phyloP scores from a whole-genome alignment of 768 basidiomycete genomes.

The Polyporus arcularius region DNA sequence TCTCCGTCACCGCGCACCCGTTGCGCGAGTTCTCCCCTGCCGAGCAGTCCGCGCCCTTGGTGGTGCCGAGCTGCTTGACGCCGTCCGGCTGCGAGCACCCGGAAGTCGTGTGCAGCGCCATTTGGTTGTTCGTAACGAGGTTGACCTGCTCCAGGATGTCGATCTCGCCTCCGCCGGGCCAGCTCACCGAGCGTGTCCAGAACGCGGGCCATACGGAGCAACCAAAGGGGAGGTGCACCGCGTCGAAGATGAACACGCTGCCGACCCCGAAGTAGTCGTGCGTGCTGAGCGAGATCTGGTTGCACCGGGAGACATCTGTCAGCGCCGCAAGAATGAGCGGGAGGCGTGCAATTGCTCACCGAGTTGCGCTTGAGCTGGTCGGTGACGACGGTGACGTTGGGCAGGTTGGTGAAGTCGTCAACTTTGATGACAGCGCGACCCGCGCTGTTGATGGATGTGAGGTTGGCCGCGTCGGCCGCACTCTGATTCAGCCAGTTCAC shows the following conservation, averaged over 20 bases:
- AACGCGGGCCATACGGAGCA: conserved; percentile 45
- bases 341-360: conserved; percentile 34
- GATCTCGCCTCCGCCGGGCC: conserved; percentile 38
- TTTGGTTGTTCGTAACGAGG: conserved; percentile 48
- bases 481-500: conserved; percentile 57
- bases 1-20: conserved; percentile 27
- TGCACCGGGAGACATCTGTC: not conserved
- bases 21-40: conserved; percentile 22
- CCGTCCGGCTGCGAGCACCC: conserved; percentile 37
- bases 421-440: conserved; percentile 73
- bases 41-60: conserved; percentile 33
- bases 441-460: conserved; percentile 60
- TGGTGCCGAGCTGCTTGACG: conserved; percentile 35
- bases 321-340: not conserved
- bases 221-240: conserved; percentile 53
- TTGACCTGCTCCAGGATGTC: conserved; percentile 56
- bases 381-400: conserved; percentile 55
- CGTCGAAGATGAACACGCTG: conserved; percentile 48
- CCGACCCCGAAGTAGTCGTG: conserved; percentile 44
- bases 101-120: conserved; percentile 50
- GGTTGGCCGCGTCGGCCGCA: conserved; percentile 44
- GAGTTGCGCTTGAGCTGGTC: conserved; percentile 58
- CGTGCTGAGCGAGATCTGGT: conserved; percentile 31
- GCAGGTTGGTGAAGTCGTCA: conserved; percentile 38
- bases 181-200: conserved; percentile 39